Evolutionary conservation across 139 green algal species (phyloP).

Genomic region (Chlorella sp.): DNA sequence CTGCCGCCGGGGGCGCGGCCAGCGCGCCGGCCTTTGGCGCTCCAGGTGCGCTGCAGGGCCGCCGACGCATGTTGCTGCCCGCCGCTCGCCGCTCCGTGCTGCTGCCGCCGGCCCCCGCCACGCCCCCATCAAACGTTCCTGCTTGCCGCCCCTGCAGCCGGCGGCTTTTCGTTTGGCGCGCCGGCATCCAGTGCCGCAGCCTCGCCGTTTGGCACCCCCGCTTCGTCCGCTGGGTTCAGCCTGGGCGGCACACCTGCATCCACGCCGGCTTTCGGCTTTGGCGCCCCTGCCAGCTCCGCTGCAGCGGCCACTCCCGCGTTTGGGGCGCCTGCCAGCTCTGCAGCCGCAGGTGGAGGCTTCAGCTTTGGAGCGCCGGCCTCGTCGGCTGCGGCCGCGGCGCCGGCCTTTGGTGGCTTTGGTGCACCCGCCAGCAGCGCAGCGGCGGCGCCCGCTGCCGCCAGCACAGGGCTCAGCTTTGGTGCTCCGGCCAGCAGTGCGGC

Average conservation of each 20-base stretch:
- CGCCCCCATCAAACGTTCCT: not conserved
- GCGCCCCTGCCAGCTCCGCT: not conserved
- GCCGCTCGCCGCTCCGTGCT: not conserved
- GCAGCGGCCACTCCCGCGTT: not conserved
- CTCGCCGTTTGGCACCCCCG: not conserved
- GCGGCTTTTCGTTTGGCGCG: not conserved
- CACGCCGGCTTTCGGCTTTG: slow-evolving; percentile 15
- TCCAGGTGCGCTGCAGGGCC: not conserved
- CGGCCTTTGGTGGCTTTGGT: slow-evolving; percentile 11
- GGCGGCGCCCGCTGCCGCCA: not conserved
- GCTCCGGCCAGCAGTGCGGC: slow-evolving; percentile 2
- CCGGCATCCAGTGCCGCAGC: not conserved
- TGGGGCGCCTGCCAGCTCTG: not conserved
- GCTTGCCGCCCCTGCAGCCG: not conserved
- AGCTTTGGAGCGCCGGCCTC: slow-evolving; percentile 24
- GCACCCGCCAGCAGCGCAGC: slow-evolving; percentile 3
- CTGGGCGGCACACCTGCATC: slow-evolving; percentile 7
- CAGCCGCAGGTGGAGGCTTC: slow-evolving; percentile 8
- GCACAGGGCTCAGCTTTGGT: slow-evolving; percentile 37
- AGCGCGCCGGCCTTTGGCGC: slow-evolving; percentile 19
- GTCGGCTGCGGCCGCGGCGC: not conserved
- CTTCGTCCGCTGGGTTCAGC: not conserved
- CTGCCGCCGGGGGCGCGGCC: slow-evolving; percentile 1
- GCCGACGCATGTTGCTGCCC: not conserved
- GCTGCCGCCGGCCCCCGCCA: not conserved